These are phyloP conservation scores for Kazachstania psychrophila DNA, from an alignment of 805 yeast species.

Conservation along the genomic window DNA sequence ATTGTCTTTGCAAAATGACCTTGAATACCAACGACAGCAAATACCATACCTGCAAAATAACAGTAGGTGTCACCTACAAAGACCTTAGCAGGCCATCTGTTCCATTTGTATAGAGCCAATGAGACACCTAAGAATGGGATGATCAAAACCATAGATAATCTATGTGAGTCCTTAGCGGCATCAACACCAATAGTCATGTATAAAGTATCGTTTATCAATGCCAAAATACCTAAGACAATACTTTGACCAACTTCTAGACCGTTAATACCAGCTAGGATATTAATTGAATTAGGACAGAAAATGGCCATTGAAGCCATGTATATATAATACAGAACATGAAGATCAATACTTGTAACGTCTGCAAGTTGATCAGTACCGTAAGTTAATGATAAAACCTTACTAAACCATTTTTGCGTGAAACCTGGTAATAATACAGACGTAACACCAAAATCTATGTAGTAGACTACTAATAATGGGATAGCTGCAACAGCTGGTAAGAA, in stretches of 20 bases:
- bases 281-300: constrained; percentile 92
- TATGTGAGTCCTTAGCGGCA: constrained; percentile 71
- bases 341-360: constrained; percentile 41
- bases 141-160: constrained; percentile 67
- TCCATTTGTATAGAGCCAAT: constrained; percentile 61
- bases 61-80: constrained; percentile 98
- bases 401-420: constrained; percentile 39
- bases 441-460: constrained; percentile 88
- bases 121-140: constrained; percentile 86
- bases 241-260: constrained; percentile 97
- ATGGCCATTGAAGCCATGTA: constrained; percentile 91
- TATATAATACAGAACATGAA: constrained; percentile 69
- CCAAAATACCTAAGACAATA: constrained; percentile 59
- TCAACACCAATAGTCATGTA: constrained; percentile 46
- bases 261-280: constrained; percentile 91
- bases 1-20: constrained; percentile 96
- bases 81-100: constrained; percentile 86
- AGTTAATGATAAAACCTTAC: background rate
- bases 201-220: constrained; percentile 67
- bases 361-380: constrained; percentile 13
- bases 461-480: constrained; percentile 81
- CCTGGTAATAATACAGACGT: constrained; percentile 80
- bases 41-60: constrained; percentile 97
- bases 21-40: constrained; percentile 90
- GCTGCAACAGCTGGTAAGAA: constrained; percentile 92